Evolutionary conservation across 805 yeast species (phyloP).

Genomic region (Jamesozyma jinghongensis): DNA sequence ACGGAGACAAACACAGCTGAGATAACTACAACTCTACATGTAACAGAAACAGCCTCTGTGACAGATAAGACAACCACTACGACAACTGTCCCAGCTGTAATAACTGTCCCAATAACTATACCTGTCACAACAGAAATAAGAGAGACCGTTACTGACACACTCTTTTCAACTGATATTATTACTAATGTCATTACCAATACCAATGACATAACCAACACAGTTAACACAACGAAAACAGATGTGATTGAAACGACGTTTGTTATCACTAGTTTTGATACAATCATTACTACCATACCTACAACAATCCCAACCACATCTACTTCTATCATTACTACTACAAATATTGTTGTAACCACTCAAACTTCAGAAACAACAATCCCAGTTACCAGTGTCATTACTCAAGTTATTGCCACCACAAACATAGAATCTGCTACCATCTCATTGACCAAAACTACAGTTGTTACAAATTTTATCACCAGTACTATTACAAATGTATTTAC

Average conservation of each 20-base stretch:
- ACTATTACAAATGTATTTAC: background rate
- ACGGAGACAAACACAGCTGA: background rate
- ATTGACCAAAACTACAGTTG: background rate
- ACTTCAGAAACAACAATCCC: background rate
- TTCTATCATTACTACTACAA: background rate
- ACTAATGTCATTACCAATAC: background rate
- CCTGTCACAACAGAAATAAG: background rate
- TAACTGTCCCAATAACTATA: background rate
- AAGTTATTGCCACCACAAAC: background rate
- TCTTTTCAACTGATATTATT: background rate
- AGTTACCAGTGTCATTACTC: background rate
- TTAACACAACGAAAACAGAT: background rate
- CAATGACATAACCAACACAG: background rate
- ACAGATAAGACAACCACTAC: too few species aligned
- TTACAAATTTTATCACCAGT: background rate
- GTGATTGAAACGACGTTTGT: background rate
- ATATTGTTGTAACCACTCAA: background rate
- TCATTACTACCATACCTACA: too few species aligned
- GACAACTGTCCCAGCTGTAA: too few species aligned
- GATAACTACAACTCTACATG: background rate
- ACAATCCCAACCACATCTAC: too few species aligned
- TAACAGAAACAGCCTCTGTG: background rate
- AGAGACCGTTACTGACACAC: background rate
- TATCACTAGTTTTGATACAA: background rate
- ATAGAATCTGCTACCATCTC: background rate